Percentiles rank a stretch among this genome's conserved stretches.
These are phyloP conservation scores for Apiospora saccharicola DNA, from an alignment of 2,329 filamentous ascomycete species.

Conservation along the genomic window DNA sequence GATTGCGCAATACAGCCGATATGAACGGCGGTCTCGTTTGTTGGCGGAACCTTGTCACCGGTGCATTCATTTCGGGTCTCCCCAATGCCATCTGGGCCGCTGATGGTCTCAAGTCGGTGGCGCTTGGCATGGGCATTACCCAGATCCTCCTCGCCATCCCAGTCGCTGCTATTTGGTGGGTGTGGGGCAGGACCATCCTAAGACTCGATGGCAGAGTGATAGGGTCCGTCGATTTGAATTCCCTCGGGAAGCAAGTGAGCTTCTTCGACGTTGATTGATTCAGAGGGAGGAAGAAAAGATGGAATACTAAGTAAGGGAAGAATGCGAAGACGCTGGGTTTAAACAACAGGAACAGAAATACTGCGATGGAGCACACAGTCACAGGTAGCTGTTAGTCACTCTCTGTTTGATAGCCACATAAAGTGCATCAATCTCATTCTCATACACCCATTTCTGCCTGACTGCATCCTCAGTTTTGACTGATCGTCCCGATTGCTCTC, in stretches of 20 bases:
- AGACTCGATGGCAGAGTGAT: slow-evolving; percentile 55
- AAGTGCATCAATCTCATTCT: slow-evolving; percentile 3
- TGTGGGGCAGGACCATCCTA: slow-evolving; percentile 50
- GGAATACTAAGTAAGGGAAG: neutral
- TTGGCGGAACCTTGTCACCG: slow-evolving; percentile 50
- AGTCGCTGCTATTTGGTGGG: slow-evolving; percentile 49
- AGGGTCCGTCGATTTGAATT: slow-evolving; percentile 54
- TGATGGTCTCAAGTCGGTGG: slow-evolving; percentile 47
- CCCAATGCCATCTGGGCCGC: slow-evolving; percentile 46
- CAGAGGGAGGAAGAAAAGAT: neutral
- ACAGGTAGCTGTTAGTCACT: neutral
- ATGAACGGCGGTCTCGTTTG: slow-evolving; percentile 54
- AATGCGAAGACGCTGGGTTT: slow-evolving; percentile 3
- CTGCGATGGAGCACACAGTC: neutral
- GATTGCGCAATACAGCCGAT: slow-evolving; percentile 55
- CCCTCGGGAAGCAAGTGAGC: slow-evolving; percentile 51
- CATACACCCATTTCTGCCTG: neutral
- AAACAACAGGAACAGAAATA: neutral
- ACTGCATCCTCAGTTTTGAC: neutral
- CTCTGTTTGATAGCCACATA: neutral
- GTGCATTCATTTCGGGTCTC: slow-evolving; percentile 52
- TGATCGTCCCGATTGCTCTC: neutral
- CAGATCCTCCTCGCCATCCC: slow-evolving; percentile 49
- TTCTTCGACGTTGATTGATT: slow-evolving; percentile 52
- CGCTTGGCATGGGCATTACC: slow-evolving; percentile 50